Percentiles rank a stretch among this genome's conserved stretches.
Evolutionary conservation across 2,329 filamentous ascomycete genomes (phyloP).

Genomic region (Hypoxylon sp.): DNA sequence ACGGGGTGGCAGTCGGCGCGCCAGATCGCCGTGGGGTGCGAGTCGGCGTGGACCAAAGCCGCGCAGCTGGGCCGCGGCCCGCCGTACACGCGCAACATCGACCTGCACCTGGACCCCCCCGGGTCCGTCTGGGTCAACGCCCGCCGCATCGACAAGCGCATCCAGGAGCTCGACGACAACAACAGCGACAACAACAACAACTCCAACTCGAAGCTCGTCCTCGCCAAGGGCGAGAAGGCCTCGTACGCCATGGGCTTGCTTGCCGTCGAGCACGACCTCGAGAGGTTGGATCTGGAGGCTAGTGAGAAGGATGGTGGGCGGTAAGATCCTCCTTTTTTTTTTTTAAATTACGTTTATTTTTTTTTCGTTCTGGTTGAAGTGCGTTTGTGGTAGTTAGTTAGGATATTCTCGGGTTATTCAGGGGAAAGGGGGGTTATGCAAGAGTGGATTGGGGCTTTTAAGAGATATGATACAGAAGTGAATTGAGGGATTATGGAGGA

Average conservation of each 20-base stretch:
- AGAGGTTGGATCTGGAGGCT: constrained; percentile 65
- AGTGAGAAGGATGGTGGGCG: constrained; percentile 40
- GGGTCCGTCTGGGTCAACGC: constrained; percentile 58
- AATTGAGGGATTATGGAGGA: too few species aligned
- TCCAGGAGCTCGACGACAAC: constrained; percentile 55
- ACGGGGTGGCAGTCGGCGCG: constrained; percentile 89
- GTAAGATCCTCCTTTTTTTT: constrained; percentile 18
- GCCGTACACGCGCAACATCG: constrained; percentile 66
- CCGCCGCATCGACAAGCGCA: constrained; percentile 60
- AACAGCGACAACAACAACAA: constrained; percentile 45
- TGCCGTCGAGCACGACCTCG: constrained; percentile 79
- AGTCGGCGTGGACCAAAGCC: constrained; percentile 82
- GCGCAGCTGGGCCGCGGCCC: constrained; percentile 78
- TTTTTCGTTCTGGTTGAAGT: too few species aligned
- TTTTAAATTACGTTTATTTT: constrained; percentile 17
- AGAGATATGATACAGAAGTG: too few species aligned
- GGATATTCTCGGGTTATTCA: too few species aligned
- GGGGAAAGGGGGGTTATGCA: too few species aligned
- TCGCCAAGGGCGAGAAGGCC: constrained; percentile 69
- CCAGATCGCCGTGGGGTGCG: constrained; percentile 84
- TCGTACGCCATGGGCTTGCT: constrained; percentile 83
- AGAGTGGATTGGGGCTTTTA: too few species aligned
- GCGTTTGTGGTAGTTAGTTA: not conserved
- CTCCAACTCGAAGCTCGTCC: constrained; percentile 58
- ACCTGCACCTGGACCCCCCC: constrained; percentile 48